These are phyloP conservation scores for Acacia pycnantha DNA, from an alignment of 331 rosid species.

Conservation along the genomic window DNA sequence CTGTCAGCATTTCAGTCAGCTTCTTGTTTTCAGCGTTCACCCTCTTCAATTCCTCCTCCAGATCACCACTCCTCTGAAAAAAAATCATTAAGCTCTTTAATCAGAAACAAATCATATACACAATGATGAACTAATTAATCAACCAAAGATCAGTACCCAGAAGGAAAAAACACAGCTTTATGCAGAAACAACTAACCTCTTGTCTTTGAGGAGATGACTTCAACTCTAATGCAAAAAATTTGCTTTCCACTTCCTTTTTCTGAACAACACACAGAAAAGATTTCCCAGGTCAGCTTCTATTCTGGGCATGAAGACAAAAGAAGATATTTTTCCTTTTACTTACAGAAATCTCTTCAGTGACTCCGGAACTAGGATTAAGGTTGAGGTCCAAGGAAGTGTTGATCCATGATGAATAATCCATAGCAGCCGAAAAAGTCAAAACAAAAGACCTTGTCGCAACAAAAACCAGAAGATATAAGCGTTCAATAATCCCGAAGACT, in stretches of 20 bases:
- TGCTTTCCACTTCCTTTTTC: constrained; percentile 59
- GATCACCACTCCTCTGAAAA: constrained; percentile 35
- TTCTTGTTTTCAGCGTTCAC: constrained; percentile 90
- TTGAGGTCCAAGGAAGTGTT: constrained; percentile 79
- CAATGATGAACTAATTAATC: background rate
- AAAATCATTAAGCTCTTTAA: constrained; percentile 1
- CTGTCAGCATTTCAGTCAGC: constrained; percentile 71
- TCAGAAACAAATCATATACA: background rate
- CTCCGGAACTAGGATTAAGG: constrained; percentile 38
- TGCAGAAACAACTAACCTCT: constrained; percentile 56
- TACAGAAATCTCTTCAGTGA: constrained; percentile 59
- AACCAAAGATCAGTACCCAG: background rate
- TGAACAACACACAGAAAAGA: constrained; percentile 38
- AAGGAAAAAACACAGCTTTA: background rate
- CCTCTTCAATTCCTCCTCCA: constrained; percentile 74
- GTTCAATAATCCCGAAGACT: background rate
- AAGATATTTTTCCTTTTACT: constrained; percentile 21
- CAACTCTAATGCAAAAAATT: constrained; percentile 48
- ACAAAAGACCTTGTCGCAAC: background rate
- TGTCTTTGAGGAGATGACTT: constrained; percentile 52
- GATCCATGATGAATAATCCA: constrained; percentile 65
- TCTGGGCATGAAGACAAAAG: background rate
- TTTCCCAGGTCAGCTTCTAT: background rate
- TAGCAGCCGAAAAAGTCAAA: constrained; percentile 18
- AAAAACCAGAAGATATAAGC: constrained; percentile 1